Percentiles rank a stretch among this genome's conserved stretches.
Evolutionary conservation across 768 basidiomycete species (phyloP).

Genomic region (Phylloporus rhodoxanthus): DNA sequence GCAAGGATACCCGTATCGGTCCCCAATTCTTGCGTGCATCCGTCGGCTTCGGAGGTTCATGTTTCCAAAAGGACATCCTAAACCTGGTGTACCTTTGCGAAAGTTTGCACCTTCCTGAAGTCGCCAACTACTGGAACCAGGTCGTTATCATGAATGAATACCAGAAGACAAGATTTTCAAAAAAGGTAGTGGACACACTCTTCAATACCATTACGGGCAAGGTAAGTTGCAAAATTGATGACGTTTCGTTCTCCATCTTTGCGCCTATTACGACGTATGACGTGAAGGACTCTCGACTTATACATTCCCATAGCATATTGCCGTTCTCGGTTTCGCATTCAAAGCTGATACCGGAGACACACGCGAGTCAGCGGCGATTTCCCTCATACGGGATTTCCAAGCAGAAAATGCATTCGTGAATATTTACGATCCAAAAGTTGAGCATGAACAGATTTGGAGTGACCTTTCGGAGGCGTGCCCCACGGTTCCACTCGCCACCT

Average conservation of each 20-base stretch:
- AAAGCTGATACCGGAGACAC: slow-evolving; percentile 99
- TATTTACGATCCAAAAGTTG: slow-evolving; percentile 90
- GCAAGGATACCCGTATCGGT: slow-evolving; percentile 88
- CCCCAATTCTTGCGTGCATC: slow-evolving; percentile 93
- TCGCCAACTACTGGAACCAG: slow-evolving; percentile 95
- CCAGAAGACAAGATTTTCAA: slow-evolving; percentile 94
- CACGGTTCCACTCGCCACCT: slow-evolving; percentile 50
- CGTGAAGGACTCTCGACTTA: background rate
- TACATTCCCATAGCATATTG: slow-evolving; percentile 59
- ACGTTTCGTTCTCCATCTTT: background rate
- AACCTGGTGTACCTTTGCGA: slow-evolving; percentile 97
- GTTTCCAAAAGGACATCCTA: slow-evolving; percentile 99
- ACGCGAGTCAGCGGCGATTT: slow-evolving; percentile 93
- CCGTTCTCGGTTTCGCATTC: slow-evolving; percentile 97
- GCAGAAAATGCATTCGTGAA: slow-evolving; percentile 81
- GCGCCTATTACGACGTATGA: background rate
- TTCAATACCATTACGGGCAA: slow-evolving; percentile 98
- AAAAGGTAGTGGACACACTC: slow-evolving; percentile 92
- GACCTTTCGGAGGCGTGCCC: slow-evolving; percentile 72
- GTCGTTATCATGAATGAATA: slow-evolving; percentile 99
- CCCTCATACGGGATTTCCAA: slow-evolving; percentile 89
- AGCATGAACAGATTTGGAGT: slow-evolving; percentile 79
- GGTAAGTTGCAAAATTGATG: slow-evolving; percentile 37
- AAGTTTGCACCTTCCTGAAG: slow-evolving; percentile 90
- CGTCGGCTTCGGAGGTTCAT: slow-evolving; percentile 96